phyloP scores from a whole-genome alignment of 31 red algal genomes.

The Endocladia muricata region DNA sequence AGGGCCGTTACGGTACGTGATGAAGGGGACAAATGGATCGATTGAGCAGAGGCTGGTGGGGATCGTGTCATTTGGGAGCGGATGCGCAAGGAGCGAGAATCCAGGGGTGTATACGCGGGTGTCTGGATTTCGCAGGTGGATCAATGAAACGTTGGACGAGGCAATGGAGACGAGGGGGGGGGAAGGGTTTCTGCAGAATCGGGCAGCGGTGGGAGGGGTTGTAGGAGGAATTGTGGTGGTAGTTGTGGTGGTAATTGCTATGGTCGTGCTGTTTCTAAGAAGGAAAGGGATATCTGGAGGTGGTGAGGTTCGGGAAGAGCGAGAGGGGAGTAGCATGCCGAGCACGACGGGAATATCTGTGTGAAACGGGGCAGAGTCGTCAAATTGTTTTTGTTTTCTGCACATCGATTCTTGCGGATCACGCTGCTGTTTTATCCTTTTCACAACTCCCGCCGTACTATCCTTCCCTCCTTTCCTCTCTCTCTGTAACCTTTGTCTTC shows the following conservation, averaged over 20 bases:
- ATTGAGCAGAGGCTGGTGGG: slow-evolving; percentile 34
- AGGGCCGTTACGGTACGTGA: slow-evolving; percentile 48
- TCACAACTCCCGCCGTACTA: not conserved
- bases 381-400: too few relatives aligned
- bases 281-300: not conserved
- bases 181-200: not conserved
- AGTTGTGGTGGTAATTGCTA: slow-evolving; percentile 1
- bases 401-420: too few relatives aligned
- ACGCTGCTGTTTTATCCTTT: not conserved
- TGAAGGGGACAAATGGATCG: slow-evolving; percentile 4
- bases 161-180: not conserved
- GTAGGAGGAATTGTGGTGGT: not conserved
- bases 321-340: slow-evolving; percentile 5
- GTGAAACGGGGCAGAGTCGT: too few relatives aligned
- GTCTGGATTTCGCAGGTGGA: slow-evolving; percentile 33
- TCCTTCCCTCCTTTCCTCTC: not conserved
- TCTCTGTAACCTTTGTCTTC: too few relatives aligned
- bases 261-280: not conserved
- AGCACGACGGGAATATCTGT: slow-evolving; percentile 23
- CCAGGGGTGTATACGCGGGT: slow-evolving; percentile 69
- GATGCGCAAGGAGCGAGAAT: slow-evolving; percentile 39
- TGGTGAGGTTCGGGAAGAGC: not conserved
- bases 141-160: slow-evolving; percentile 15
- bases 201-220: not conserved
- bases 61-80: slow-evolving; percentile 60